Conservation (phyloP, 1,284 basidiomycete genomes). For the Irpex lacteus region DNA sequence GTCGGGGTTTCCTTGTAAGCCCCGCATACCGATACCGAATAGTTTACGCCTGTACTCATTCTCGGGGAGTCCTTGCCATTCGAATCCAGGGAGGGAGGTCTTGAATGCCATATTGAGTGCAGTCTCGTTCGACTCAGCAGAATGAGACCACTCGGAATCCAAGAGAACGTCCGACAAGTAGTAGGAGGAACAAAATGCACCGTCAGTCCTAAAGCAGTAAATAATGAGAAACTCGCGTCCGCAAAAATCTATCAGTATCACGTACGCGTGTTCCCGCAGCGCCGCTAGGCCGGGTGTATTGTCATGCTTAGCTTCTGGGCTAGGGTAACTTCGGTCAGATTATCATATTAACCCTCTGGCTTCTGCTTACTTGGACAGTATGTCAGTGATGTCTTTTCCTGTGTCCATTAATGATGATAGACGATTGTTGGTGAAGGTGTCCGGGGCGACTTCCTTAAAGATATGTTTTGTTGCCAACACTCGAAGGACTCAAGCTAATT, state of each 20-base stretch:
- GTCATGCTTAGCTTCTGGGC: slow-evolving; percentile 7
- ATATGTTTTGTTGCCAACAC: slow-evolving; percentile 39
- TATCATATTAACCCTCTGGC: no score
- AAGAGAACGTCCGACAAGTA: slow-evolving; percentile 34
- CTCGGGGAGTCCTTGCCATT: slow-evolving; percentile 29
- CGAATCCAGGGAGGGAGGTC: slow-evolving; percentile 25
- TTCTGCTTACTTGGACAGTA: not conserved
- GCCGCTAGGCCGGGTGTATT: slow-evolving; percentile 7
- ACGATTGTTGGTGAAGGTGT: slow-evolving; percentile 42
- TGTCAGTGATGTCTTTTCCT: slow-evolving; percentile 26
- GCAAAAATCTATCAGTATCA: not conserved
- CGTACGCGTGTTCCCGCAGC: not conserved
- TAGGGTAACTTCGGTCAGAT: not conserved
- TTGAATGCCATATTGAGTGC: slow-evolving; percentile 30
- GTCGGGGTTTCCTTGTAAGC: slow-evolving; percentile 15
- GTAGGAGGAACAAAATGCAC: slow-evolving; percentile 11
- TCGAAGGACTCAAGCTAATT: slow-evolving; percentile 39
- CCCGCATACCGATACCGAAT: slow-evolving; percentile 64
- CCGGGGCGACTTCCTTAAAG: slow-evolving; percentile 38
- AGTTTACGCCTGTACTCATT: slow-evolving; percentile 27
- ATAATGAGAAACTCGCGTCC: no score
- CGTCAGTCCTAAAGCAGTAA: no score
- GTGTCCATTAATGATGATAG: slow-evolving; percentile 40
- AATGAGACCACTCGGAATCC: slow-evolving; percentile 29
- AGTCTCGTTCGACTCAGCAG: slow-evolving; percentile 25